Evolutionary conservation across 1,139 yeast genomes (phyloP), one percentile per base, ranked within the genome.

Genomic region (Scheffersomyces titani): DNA sequence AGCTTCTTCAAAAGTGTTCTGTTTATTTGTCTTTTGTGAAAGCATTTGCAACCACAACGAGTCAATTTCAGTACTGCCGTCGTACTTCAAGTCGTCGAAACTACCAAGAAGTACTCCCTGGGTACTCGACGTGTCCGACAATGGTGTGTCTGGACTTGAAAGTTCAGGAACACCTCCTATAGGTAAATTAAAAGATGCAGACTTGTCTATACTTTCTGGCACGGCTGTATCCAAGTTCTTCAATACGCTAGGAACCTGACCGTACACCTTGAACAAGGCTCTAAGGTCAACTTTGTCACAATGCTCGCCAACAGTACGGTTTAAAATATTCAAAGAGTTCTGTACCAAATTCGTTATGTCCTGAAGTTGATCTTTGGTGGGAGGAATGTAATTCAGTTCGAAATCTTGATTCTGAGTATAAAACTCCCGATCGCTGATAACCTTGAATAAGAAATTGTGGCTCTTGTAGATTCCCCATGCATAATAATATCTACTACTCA

Each of bases 401-500:
- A 46, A 46, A 7, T 46, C 49, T 19, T 19, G 24, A 18, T 46
- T 46, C 24, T 22, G 20, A n/a, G 49, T 19, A 46, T 46, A 46
- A 30, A 60, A 60, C 16, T 52, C 55, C 4, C 55, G 58, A 20
- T 56, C 55, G 9, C 55, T 54, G 52, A 60, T 54, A 9, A 57
- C 55, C 18, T 55, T 54, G 49, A 59, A 56, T 21, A 52, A 49
- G 50, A 51, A 58, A 18, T 49, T 51, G 47, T 55, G 58, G 16
- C 59, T 55, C 50, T 59, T 58, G 44, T 49, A 52, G n/a, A 59
- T 52, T 47, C 56, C 54, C 63, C 63, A 60, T 18, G 57, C 54
- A 44, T 51, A 56, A 46, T 55, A 60, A 54, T 60, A 60, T 36
- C 63, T 55, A 51, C 57, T 59, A 16, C 49, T 46, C 49, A 46